These are phyloP conservation scores for Bipolaris victoriae DNA, from an alignment of 2,329 filamentous ascomycete species.

Conservation along the genomic window DNA sequence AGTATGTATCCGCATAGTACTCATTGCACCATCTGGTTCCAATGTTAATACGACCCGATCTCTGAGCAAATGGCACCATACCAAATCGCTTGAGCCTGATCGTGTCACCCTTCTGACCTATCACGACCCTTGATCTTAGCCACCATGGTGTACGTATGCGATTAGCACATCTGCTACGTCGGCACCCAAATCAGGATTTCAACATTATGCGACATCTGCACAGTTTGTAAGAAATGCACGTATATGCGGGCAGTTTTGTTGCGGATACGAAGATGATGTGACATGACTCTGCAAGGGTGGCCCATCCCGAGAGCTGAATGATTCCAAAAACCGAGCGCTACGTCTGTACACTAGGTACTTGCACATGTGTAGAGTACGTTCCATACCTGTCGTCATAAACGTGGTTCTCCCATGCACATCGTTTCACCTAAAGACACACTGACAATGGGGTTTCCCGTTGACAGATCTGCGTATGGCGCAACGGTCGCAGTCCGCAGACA, in stretches of 20 bases:
- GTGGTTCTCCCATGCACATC: neutral
- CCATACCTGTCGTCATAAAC: neutral
- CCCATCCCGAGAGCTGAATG: neutral
- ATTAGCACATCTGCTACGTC: neutral
- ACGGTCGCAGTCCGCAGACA: neutral
- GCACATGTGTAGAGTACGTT: neutral
- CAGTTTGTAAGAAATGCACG: neutral
- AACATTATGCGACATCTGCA: neutral
- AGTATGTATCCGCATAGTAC: neutral
- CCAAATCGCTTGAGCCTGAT: neutral
- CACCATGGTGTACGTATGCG: conserved; percentile 1
- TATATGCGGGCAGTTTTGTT: neutral
- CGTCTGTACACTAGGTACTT: neutral
- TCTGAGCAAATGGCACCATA: conserved; percentile 6
- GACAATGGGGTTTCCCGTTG: neutral
- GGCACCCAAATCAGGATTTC: neutral
- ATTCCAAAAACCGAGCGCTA: neutral
- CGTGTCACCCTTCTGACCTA: conserved; percentile 9
- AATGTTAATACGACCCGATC: conserved; percentile 1
- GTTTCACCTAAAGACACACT: neutral
- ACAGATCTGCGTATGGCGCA: neutral
- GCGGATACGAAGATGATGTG: neutral
- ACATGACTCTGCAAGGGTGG: neutral
- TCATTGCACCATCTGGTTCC: neutral
- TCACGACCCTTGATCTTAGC: conserved; percentile 1